Percentiles rank a stretch among this genome's conserved stretches.
Conservation (phyloP, 1,139 yeast genomes). For the Nakaseomyces sp. region DNA sequence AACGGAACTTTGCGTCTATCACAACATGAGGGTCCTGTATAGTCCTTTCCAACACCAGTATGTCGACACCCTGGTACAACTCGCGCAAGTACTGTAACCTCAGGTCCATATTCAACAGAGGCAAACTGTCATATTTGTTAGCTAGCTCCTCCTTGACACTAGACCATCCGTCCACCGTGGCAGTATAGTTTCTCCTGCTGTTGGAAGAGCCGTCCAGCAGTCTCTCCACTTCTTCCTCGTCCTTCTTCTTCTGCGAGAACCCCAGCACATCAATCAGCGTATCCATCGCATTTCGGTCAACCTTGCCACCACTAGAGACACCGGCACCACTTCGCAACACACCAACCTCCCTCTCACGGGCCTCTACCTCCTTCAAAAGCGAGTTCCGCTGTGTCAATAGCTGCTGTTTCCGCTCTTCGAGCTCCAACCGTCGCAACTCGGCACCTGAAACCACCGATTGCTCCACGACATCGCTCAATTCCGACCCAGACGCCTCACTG, state of each 20-base stretch:
- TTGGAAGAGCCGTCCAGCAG: background rate
- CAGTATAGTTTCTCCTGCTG: no score
- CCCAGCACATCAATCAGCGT: slow-evolving; percentile 3
- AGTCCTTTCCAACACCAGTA: background rate
- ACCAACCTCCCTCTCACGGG: background rate
- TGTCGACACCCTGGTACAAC: slow-evolving; percentile 11
- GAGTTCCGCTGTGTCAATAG: slow-evolving; percentile 15
- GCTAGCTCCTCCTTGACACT: slow-evolving; percentile 10
- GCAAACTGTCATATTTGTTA: slow-evolving; percentile 22
- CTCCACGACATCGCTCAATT: slow-evolving; percentile 1
- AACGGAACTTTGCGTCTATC: background rate
- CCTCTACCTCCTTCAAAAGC: slow-evolving; percentile 15
- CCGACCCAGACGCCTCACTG: background rate
- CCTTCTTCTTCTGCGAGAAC: slow-evolving; percentile 8
- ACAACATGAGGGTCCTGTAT: background rate
- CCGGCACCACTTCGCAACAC: slow-evolving; percentile 9
- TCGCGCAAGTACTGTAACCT: slow-evolving; percentile 16
- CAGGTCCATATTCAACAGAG: slow-evolving; percentile 21
- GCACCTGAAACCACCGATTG: slow-evolving; percentile 7
- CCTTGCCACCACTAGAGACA: slow-evolving; percentile 6
- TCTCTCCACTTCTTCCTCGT: slow-evolving; percentile 3
- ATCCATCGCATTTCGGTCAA: slow-evolving; percentile 2
- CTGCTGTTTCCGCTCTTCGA: slow-evolving; percentile 16
- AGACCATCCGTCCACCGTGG: slow-evolving; percentile 3
- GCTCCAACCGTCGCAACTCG: slow-evolving; percentile 12